Base-by-base conservation (phyloP, 768 basidiomycete species). In the Pisolithus tinctorius region DNA sequence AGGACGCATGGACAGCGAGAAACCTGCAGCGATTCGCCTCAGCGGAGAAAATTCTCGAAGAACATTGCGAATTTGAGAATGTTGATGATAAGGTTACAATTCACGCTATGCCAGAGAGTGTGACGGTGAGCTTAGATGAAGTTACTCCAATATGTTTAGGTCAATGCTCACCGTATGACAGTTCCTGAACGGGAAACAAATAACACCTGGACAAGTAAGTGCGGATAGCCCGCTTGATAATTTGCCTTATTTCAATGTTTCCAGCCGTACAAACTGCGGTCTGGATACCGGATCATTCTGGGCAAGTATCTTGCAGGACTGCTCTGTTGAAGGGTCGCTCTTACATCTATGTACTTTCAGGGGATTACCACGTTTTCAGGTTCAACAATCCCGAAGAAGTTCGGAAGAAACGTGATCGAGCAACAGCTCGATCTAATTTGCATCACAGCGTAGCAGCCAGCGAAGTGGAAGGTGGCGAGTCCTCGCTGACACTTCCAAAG, bases 341-440 rank as follows among this genome's bases (percentile, higher is more conserved):
- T 52, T 52, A 46, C 48, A 51, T 17, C 49, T 51, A 20, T 41
- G n/a, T 8, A 34, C 43, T 16, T 50, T 44, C 54, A 91, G 90
- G 95, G 49, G 94, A 97, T 59, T 85, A 93, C 57, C 96, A 99
- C 71, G 93, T 98, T 50, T 99, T 99, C 69, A 82, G 96, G 16
- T 98, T 96, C 70, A 98, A 90, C 63, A 88, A 95, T 61, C 93
- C 93, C 0, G 91, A 93, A 67, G 91, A 93, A 68, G 93, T 94
- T 55, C 88, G 93, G 56, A 93, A 90, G 63, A 87, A 83, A 61
- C 83, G 93, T 40, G 88, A 94, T 68, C 83, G 89, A 39, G 86
- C 85, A 2, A 84, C 81, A 9, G 76, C 79, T 48, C 84, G 79
- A 63, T 88, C 87, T 20, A 84, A 77, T 64, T 66, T 88, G 62